Base-by-base conservation (phyloP, 2,329 filamentous ascomycete genomes). In the Aspergillus hortae region DNA sequence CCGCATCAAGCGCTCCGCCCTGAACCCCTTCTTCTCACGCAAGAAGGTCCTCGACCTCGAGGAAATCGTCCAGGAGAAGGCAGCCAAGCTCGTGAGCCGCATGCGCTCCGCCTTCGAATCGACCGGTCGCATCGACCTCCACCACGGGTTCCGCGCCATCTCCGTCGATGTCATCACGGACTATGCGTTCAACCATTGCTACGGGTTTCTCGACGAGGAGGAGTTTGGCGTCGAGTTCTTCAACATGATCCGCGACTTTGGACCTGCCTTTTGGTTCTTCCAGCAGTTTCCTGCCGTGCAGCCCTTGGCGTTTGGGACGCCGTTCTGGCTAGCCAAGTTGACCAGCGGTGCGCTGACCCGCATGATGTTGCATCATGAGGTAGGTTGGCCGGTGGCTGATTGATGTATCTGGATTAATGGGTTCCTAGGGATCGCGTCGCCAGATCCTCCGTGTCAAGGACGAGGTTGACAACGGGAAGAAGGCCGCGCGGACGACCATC, bases 11-110 rank as follows among this genome's bases (percentile, higher is more conserved):
- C 58, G 66, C 30, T 56, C 64, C 15, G 61, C 65, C 2, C 54
- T 68, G 44, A 67, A 60, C 48, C 62, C 65, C 14, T 66, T 66
- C 56, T 68, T 68, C 51, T 67, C 67, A 1, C 53, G 55, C n/a
- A 56, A 57, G 40, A 56, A 55, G 9, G 61, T 67, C 15, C 42
- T 55, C 3, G 54, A 56, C 2, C 51, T 66, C 21, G 64, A 68
- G 50, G 54, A 59, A 1, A 52, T 65, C 5, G 57, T 69, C 27
- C 53, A 61, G 15, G 42, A 45, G 12, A 60, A 61, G 17, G 58
- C 65, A 10, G 55, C 58, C 19, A 60, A 58, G 40, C 51, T 69
- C 6, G 56, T 58, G 9, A 30, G 36, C 4, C 60, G 61, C 10
- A 60, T 68, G 49, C 47, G 48, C 4, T 46, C 53, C 25, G 58